Evolutionary conservation across 805 yeast species (phyloP), one percentile per base, ranked within the genome.

Genomic region (Candida insectorum): DNA sequence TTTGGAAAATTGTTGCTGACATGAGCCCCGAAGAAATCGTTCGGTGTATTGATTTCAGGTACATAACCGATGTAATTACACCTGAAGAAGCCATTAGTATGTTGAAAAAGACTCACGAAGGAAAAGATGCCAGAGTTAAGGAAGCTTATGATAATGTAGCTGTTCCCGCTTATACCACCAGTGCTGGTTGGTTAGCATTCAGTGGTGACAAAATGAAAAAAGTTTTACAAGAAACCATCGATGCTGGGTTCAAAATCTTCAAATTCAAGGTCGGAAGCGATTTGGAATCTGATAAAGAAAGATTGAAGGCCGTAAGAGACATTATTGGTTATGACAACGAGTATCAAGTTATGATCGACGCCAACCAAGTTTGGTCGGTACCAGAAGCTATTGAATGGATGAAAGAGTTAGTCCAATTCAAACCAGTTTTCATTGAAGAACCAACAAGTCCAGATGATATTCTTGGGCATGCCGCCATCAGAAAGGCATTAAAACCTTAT

Each of bases 101-200:
- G 33, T 49, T 65, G 28, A 45, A 43, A 34, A 40, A 52, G 26
- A 51, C 58, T 7, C 47, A 48, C 16, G 32, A 23, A 1, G 65
- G 60, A 7, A 65, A 62, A 43, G 54, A 47, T 12, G 25, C 14
- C 6, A 16, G 45, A 23, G 15, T 41, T 16, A 26, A 38, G 17
- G 45, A 28, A 13, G 69, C 68, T 4, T 28, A 42, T 12, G 42
- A 47, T 20, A 52, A 55, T 40, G 36, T 36, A 6, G 71, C 69
- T 2, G 71, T 65, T 16, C 71, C 69, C 3, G 66, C 66, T 4
- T 65, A 65, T 41, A 65, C 71, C 18, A 65, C 71, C n/a, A 52
- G 65, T 22, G 70, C 71, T 4, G 71, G 71, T 12, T 65, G 71
- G 71, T 49, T 65, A 12, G 70, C 67, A 5, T 65, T 58, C 40